Percentiles rank a stretch among this genome's conserved stretches.
Conservation (phyloP, 768 basidiomycete species). For the Panus rudis region DNA sequence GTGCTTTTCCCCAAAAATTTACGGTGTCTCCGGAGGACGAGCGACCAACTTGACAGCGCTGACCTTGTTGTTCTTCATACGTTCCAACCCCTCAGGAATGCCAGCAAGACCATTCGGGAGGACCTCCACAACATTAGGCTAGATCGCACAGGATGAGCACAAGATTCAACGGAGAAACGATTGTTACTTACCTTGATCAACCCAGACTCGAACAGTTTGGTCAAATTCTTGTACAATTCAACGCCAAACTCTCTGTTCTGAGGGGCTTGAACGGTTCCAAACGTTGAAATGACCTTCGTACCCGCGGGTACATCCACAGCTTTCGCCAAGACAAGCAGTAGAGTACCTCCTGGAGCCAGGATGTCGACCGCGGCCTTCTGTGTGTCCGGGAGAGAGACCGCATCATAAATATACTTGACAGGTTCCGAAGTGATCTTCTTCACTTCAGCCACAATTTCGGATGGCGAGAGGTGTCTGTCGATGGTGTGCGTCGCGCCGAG, state of each 20-base stretch:
- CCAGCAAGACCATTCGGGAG: constrained; percentile 34
- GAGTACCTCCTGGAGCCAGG: constrained; percentile 18
- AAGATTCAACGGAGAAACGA: background rate
- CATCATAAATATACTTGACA: constrained; percentile 18
- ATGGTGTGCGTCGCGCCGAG: constrained; percentile 22
- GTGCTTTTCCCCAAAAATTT: background rate
- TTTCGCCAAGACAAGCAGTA: constrained; percentile 10
- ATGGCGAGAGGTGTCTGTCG: constrained; percentile 12
- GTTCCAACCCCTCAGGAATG: constrained; percentile 29
- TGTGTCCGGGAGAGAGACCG: constrained; percentile 14
- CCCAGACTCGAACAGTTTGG: constrained; percentile 16
- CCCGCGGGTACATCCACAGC: constrained; percentile 9
- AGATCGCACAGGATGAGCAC: background rate
- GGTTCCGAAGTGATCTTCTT: constrained; percentile 13
- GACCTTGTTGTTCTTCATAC: constrained; percentile 29
- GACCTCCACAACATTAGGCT: constrained; percentile 41
- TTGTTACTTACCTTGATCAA: constrained; percentile 15
- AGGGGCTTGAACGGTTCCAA: constrained; percentile 12
- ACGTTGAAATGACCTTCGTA: constrained; percentile 12
- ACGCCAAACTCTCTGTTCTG: constrained; percentile 9
- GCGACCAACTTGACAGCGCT: constrained; percentile 40
- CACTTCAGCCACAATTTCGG: constrained; percentile 6
- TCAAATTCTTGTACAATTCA: constrained; percentile 14
- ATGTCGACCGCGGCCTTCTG: constrained; percentile 15
- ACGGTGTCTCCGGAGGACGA: constrained; percentile 31